Evolutionary conservation across 371 early-diverging fungal genomes (phyloP), one percentile per base, ranked within the genome.

Genomic region (Mucor circinelloides): DNA sequence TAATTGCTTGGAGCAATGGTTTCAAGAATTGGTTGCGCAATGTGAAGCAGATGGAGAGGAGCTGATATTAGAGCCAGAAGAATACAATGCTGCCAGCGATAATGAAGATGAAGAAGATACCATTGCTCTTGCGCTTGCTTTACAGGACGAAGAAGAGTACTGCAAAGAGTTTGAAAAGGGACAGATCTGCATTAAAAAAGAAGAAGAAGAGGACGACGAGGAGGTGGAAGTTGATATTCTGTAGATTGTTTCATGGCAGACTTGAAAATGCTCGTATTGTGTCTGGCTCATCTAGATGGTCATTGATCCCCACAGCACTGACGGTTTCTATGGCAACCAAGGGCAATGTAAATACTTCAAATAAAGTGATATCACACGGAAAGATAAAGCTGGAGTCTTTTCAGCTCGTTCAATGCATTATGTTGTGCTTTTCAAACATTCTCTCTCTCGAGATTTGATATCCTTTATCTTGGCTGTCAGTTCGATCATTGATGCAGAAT

Each of bases 31-130:
- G 42, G 64, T 80, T 7, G 78, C 74, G 15, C 76, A 69, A 19
- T 80, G 78, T 34, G 78, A 78, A 52, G 81, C 76, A 0, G 81
- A 78, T 54, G 78, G 72, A 12, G 78, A 74, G 48, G 58, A 74
- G 19, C 64, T 70, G 28, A 54, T 63, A 21, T 58, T 65, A 57
- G 46, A 58, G 42, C 46, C 70, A 17, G 69, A 68, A 21, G 67
- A 69, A 19, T 52, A 69, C n/a, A 73, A 72, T 40, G 64, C 67
- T 25, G 68, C 67, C 6, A 64, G 63, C 46, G 72, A 72, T 19
- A 67, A 66, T 19, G 72, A 69, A 3, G 70, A 76, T 56, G 78
- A 78, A 48, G 77, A 79, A 38, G 75, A 74, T 12, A 71, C 58
- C 6, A 19, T 69, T 23, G 69, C 69, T 1, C 60, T 69, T 15